These are phyloP conservation scores for Pachysolen tannophilus DNA, from an alignment of 805 yeast genomes.

Conservation along the genomic window DNA sequence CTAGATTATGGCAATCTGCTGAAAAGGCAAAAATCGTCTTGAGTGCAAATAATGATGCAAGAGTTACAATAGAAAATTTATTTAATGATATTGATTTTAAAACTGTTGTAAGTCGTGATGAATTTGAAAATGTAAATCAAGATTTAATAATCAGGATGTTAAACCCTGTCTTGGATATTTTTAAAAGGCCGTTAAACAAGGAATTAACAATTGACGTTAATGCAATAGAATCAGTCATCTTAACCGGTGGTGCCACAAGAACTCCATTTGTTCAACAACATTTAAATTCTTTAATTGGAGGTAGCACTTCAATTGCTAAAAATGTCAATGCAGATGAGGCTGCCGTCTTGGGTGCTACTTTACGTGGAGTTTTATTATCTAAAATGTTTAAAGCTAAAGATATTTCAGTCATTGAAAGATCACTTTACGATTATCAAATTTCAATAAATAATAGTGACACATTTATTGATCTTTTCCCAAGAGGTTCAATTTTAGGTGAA, in stretches of 20 bases:
- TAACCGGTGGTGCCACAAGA: constrained; percentile 88
- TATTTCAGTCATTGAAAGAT: constrained; percentile 49
- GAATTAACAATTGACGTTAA: constrained; percentile 18
- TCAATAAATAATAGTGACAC: constrained; percentile 20
- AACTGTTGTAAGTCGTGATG: constrained; percentile 61
- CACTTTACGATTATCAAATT: constrained; percentile 40
- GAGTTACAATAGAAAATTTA: constrained; percentile 69
- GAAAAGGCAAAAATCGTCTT: constrained; percentile 83
- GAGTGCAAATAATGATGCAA: constrained; percentile 80
- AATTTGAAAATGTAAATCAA: constrained; percentile 55
- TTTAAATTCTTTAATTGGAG: constrained; percentile 45
- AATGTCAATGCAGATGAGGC: constrained; percentile 96
- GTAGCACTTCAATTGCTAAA: constrained; percentile 58
- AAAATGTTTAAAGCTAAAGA: constrained; percentile 58
- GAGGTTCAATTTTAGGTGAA: constrained; percentile 32
- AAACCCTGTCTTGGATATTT: constrained; percentile 46
- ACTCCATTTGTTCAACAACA: constrained; percentile 78
- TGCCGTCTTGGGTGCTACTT: constrained; percentile 83
- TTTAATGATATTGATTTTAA: constrained; percentile 69
- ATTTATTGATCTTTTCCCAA: constrained; percentile 31
- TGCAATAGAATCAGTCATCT: constrained; percentile 56
- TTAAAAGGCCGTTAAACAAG: constrained; percentile 27
- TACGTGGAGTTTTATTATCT: constrained; percentile 72
- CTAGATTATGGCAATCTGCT: constrained; percentile 71
- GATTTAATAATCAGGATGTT: constrained; percentile 39